Evolutionary conservation across 148 eudicot species (phyloP), one percentile per base, ranked within the genome.

Genomic region (Rhododendron ferrugineum): DNA sequence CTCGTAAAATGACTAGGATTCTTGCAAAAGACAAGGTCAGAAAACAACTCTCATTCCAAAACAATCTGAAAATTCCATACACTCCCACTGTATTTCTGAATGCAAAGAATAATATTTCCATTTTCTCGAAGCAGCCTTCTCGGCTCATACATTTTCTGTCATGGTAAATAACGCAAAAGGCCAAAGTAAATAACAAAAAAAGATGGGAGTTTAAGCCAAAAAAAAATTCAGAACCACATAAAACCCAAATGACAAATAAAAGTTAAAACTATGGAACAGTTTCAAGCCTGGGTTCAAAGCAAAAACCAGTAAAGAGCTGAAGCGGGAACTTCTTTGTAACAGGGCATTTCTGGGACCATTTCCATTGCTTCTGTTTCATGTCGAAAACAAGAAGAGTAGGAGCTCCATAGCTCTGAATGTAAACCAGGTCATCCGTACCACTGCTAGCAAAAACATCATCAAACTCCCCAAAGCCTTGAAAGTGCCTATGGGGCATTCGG

Each of bases 391-490:
- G 93, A 85, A 97, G 94, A n/a, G 92, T 88, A 1, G 99, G 97
- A 30, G 95, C 96, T 26, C 98, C 98, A 56, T 94, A 96, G 86
- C 98, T 95, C 82, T 96, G 99, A 36, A 96, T 93, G 90, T 96
- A 96, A 13, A 96, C 87, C 81, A 95, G 89, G 28, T 92, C 93
- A 75, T 89, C 94, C 0, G 92, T 92, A 47, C 99, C 99, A 30
- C 99, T 92, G 64, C 98, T 95, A 5, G 99, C 96, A 76, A 97
- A 97, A 64, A 97, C 98, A 87, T 97, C 99, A 83, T 97, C 98
- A 16, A 97, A 86, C 89, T 97, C 99, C 2, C 99, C 99, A 40
- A 97, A 97, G 58, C 98, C 98, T 85, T 97, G 99, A 46, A 95
- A 93, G 80, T 84, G 90, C 90, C 89, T 95, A 28, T 94, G 98